Evolutionary conservation across 805 yeast species (phyloP).

Genomic region (Candida michaelii): DNA sequence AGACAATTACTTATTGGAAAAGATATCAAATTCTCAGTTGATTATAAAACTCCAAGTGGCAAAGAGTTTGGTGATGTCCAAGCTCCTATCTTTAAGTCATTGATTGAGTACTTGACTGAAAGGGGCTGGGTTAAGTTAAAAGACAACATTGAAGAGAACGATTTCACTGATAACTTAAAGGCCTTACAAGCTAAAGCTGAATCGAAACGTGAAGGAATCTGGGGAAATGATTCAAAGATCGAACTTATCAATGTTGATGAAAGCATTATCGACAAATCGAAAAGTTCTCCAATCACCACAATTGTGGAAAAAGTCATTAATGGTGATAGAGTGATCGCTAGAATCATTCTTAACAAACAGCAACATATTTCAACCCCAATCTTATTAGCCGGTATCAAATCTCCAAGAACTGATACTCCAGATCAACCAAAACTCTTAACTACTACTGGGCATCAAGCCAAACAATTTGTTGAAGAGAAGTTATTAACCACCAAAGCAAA

Average conservation of each 20-base stretch:
- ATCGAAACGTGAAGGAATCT: conserved; percentile 52
- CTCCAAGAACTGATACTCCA: conserved; percentile 64
- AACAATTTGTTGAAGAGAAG: conserved; percentile 59
- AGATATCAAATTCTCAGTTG: conserved; percentile 56
- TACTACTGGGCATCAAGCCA: conserved; percentile 61
- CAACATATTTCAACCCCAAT: conserved; percentile 60
- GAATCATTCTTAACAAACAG: conserved; percentile 49
- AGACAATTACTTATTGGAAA: conserved; percentile 66
- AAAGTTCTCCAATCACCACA: conserved; percentile 46
- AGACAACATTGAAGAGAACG: conserved; percentile 48
- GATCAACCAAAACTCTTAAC: conserved; percentile 24
- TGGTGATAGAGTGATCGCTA: conserved; percentile 74
- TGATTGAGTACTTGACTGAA: conserved; percentile 53
- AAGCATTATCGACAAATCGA: conserved; percentile 34
- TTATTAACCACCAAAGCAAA: conserved; percentile 59
- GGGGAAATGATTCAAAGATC: conserved; percentile 35
- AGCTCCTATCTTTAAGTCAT: conserved; percentile 61
- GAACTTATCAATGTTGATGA: conserved; percentile 29
- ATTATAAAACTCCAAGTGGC: conserved; percentile 52
- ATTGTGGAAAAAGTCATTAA: conserved; percentile 74
- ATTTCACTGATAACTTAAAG: conserved; percentile 37
- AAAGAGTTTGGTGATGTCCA: conserved; percentile 73
- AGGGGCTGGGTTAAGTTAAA: conserved; percentile 65
- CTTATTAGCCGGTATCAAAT: conserved; percentile 68
- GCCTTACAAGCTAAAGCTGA: conserved; percentile 52